These are phyloP conservation scores for Pseudogymnoascus sp. DNA, from an alignment of 2,329 filamentous ascomycete species.

Conservation along the genomic window DNA sequence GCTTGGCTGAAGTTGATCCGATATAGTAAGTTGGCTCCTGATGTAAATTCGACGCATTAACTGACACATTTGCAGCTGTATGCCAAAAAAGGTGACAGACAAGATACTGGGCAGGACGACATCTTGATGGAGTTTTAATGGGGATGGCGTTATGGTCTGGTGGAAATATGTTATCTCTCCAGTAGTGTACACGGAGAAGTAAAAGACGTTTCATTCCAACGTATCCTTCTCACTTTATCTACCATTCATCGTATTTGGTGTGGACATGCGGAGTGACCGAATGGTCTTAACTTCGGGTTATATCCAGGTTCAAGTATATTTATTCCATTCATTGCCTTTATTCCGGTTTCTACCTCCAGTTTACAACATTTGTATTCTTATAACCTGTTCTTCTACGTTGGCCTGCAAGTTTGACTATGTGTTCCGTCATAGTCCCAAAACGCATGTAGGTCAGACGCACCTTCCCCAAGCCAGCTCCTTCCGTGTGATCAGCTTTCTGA, in stretches of 20 bases:
- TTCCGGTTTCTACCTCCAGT: not conserved
- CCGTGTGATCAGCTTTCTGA: not conserved
- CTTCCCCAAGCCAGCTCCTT: not conserved
- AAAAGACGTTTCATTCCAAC: not conserved
- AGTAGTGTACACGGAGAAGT: conserved; percentile 9
- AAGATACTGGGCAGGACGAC: conserved; percentile 45
- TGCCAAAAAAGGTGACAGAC: conserved; percentile 62
- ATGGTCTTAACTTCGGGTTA: too few relatives aligned
- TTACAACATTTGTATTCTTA: not conserved
- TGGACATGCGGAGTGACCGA: not conserved
- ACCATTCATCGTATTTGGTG: not conserved
- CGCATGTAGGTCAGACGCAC: not conserved
- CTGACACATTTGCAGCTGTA: conserved; percentile 44
- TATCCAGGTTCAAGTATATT: not conserved
- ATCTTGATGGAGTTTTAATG: not conserved
- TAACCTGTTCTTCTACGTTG: not conserved
- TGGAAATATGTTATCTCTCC: not conserved
- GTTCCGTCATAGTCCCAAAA: not conserved
- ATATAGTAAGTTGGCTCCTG: conserved; percentile 57
- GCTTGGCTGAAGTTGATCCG: conserved; percentile 74
- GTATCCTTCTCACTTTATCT: not conserved
- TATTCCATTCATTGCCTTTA: not conserved
- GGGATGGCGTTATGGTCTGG: not conserved
- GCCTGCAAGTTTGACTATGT: not conserved
- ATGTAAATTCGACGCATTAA: not conserved